Base-by-base conservation (phyloP, 192 early-diverging fungal species). In the Entrophospora sp. region DNA sequence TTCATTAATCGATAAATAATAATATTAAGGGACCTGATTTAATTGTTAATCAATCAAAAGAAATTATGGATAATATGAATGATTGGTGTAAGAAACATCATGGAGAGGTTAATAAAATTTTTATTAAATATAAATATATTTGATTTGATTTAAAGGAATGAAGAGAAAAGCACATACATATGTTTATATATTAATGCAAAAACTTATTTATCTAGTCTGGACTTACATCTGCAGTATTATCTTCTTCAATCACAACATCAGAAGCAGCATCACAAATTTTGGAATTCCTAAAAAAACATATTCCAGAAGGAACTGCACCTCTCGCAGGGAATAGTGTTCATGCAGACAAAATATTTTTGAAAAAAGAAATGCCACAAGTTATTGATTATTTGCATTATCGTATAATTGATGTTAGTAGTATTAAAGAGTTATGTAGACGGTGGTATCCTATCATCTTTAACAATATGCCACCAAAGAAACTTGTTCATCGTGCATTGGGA, bases 241-340 rank as follows among this genome's bases (percentile, higher is more conserved):
- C 69, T 1, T 91, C 90, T 1, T 85, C 66, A 3, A 71, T 85
- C 31, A 82, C 84, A 0, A 88, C 81, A 28, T 69, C 72, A 10
- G 67, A 91, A 27, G 95, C 94, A 4, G 87, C 94, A 69, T 34
- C 65, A 2, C 72, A 80, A 37, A 83, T 97, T 25, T 71, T 97
- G 5, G 76, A 71, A 2, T 92, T 96, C 56, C 76, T 97, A 55
- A 79, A 86, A 60, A 28, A 75, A 22, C 84, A 93, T 72, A 83
- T 93, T 68, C 79, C 84, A 14, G 57, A 71, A 1, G 66, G 85
- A 25, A 68, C 76, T 1, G 93, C 83, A 0, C 80, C 90, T 9
- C 75, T 98, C 27, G 94, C 92, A 1, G 96, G 96, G 16, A 98
- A 94, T 78, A 89, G 90, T 37, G 90, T 97, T 16, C 95, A 98